Percentiles rank a stretch among this genome's conserved stretches.
Conservation (phyloP, 257 asterid species). For the Salvia rosmarinus region DNA sequence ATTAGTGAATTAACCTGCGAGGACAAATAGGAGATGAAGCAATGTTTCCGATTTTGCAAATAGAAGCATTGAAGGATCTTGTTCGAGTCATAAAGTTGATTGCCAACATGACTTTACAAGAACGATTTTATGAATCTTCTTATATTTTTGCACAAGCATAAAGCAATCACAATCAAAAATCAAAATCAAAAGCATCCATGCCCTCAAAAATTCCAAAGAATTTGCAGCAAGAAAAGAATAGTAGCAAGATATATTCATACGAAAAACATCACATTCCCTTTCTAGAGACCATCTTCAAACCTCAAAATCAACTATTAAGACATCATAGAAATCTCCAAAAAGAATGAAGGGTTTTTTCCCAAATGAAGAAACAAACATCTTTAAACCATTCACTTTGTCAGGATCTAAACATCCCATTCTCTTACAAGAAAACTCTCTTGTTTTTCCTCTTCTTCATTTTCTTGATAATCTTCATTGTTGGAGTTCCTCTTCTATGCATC, state of each 20-base stretch:
- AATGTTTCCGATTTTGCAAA: too few species aligned
- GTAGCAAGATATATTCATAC: conserved; percentile 32
- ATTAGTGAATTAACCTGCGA: too few species aligned
- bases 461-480: conserved; percentile 36
- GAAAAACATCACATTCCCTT: conserved; percentile 56
- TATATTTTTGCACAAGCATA: neutral
- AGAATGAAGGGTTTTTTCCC: conserved; percentile 28
- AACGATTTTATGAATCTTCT: neutral
- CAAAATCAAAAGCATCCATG: conserved; percentile 26
- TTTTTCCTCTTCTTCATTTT: conserved; percentile 45
- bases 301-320: conserved; percentile 22
- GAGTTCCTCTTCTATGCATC: conserved; percentile 39
- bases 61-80: too few species aligned
- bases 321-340: conserved; percentile 31
- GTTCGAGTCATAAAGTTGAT: too few species aligned
- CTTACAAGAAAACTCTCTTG: conserved; percentile 42
- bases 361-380: conserved; percentile 31
- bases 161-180: neutral
- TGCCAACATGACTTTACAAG: too few species aligned
- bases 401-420: conserved; percentile 34
- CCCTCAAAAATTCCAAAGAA: conserved; percentile 18
- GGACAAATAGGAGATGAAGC: too few species aligned
- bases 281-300: conserved; percentile 27
- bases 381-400: conserved; percentile 9
- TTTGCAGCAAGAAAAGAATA: conserved; percentile 58